Conservation (phyloP, 2,329 filamentous ascomycete species). For the Trichoderma hamatum region DNA sequence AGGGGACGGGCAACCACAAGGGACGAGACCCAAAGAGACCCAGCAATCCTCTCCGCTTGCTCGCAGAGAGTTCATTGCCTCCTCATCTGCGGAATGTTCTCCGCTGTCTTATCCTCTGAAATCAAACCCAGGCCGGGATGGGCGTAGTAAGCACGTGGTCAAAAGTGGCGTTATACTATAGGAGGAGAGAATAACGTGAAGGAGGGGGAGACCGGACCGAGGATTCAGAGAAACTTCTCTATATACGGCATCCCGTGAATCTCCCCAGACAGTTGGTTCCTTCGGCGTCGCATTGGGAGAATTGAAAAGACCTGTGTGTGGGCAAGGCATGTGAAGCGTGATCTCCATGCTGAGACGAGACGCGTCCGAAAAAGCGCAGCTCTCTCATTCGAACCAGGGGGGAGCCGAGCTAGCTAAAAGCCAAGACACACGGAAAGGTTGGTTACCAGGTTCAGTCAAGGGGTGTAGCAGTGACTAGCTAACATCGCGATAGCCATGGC, state of each 20-base stretch:
- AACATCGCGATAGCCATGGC: conserved; percentile 19
- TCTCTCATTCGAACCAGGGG: conserved; percentile 9
- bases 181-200: not conserved
- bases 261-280: not conserved
- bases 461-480: not conserved
- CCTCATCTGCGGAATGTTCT: conserved; percentile 15
- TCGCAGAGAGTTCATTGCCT: conserved; percentile 5
- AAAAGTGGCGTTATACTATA: conserved; percentile 25
- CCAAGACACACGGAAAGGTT: conserved; percentile 18
- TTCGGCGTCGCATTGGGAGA: not conserved
- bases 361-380: conserved; percentile 15
- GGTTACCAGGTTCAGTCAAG: conserved; percentile 12
- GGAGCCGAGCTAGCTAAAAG: conserved; percentile 8
- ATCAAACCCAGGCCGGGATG: conserved; percentile 16
- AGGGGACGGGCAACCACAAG: not conserved
- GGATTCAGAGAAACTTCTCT: not conserved
- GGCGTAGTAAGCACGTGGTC: conserved; percentile 26
- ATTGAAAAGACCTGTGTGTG: not conserved
- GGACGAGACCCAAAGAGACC: conserved; percentile 16
- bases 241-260: not conserved
- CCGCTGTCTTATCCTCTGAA: conserved; percentile 10
- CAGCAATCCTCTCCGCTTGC: conserved; percentile 12
- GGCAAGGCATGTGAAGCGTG: conserved; percentile 11
- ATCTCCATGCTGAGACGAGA: conserved; percentile 21
- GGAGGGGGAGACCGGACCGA: not conserved